A percentile compares a stretch with the other conserved stretches of the same genome.
Conservation (phyloP, 306 rosid genomes). For the Pterocarpus macrocarpus region DNA sequence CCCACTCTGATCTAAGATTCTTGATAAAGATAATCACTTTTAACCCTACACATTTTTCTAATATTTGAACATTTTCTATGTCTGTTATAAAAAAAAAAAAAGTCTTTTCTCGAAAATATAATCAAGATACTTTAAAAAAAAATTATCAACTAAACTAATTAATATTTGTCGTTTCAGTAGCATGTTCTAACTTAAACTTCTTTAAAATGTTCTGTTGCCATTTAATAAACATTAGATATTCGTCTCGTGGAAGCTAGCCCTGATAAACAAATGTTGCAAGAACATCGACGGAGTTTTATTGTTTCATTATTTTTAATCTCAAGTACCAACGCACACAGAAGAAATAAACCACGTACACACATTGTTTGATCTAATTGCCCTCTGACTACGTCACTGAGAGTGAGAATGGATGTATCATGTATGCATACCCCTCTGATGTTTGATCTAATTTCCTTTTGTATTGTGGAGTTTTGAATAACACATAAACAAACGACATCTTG, state of each 20-base stretch:
- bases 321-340: background rate
- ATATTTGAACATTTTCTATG: too few species aligned
- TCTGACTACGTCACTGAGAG: background rate
- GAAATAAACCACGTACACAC: background rate
- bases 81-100: too few species aligned
- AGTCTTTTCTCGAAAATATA: too few species aligned
- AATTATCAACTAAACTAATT: background rate
- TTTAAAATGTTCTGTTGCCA: background rate
- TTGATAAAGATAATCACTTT: too few species aligned
- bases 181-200: too few species aligned
- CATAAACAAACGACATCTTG: conserved; percentile 10
- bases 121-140: too few species aligned
- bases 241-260: background rate
- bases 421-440: background rate
- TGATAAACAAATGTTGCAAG: background rate
- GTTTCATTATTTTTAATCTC: background rate
- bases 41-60: too few species aligned
- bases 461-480: background rate
- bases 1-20: too few species aligned
- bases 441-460: too few species aligned
- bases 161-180: background rate
- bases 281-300: background rate
- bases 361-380: background rate
- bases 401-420: too few species aligned
- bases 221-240: background rate